phyloP scores from a whole-genome alignment of 148 eudicot species.

The Heliosperma pusillum region DNA sequence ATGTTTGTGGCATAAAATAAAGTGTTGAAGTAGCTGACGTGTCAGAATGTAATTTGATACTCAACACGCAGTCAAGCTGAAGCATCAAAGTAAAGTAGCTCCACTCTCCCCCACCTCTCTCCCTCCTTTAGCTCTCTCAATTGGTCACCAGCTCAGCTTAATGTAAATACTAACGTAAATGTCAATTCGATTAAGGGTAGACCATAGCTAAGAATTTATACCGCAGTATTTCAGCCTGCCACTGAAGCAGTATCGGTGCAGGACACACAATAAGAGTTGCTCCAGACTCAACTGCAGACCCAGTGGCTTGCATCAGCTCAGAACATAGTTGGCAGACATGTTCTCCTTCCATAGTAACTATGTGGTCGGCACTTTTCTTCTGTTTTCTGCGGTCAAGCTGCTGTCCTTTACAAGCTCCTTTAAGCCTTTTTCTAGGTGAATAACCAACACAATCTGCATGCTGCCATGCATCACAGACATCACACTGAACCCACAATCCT shows the following conservation, averaged over 20 bases:
- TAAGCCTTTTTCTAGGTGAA: conserved; percentile 34
- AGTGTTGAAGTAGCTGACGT: neutral
- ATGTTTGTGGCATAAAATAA: neutral
- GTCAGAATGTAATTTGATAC: neutral
- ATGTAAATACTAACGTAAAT: neutral
- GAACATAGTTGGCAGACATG: conserved; percentile 68
- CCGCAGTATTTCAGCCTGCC: conserved; percentile 97
- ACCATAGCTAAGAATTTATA: conserved; percentile 27
- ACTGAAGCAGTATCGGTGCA: conserved; percentile 85
- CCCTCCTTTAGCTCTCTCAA: neutral
- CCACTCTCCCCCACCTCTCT: neutral
- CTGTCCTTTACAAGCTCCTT: conserved; percentile 24
- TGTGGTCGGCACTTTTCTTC: conserved; percentile 38
- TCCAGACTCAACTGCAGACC: conserved; percentile 73
- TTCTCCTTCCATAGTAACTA: conserved; percentile 49
- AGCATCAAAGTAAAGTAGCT: neutral
- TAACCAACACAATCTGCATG: conserved; percentile 90
- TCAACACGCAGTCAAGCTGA: neutral
- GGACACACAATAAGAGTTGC: conserved; percentile 97
- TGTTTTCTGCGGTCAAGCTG: conserved; percentile 26
- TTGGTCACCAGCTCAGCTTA: neutral
- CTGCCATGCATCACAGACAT: conserved; percentile 99
- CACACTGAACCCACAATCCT: conserved; percentile 98
- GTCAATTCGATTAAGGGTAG: conserved; percentile 3
- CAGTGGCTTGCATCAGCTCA: conserved; percentile 66